Percentiles rank a stretch among this genome's conserved stretches.
phyloP scores from a whole-genome alignment of 768 basidiomycete species.

The Pholiota conissans region DNA sequence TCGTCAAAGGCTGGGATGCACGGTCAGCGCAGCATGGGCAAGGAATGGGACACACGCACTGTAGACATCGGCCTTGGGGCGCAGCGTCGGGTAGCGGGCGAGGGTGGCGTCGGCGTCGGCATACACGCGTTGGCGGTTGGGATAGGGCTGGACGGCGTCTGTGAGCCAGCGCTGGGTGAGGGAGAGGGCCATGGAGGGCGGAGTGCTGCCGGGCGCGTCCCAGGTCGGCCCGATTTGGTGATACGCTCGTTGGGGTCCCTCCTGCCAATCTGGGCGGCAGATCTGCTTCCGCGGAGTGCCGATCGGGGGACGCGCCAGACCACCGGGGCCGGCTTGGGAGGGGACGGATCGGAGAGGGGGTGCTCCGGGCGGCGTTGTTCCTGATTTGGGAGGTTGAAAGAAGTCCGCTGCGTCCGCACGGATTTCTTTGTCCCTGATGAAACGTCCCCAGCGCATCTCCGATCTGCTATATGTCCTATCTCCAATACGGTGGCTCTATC shows the following conservation, averaged over 20 bases:
- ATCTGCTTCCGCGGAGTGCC: slow-evolving; percentile 6
- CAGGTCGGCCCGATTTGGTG: slow-evolving; percentile 13
- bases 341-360: background rate
- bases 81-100: slow-evolving; percentile 50
- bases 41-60: slow-evolving; percentile 39
- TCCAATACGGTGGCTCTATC: slow-evolving; percentile 48
- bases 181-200: slow-evolving; percentile 24
- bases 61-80: slow-evolving; percentile 83
- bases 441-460: slow-evolving; percentile 20
- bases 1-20: slow-evolving; percentile 79
- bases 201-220: slow-evolving; percentile 5
- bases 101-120: slow-evolving; percentile 65
- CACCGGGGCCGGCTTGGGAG: slow-evolving; percentile 4
- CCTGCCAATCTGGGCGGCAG: slow-evolving; percentile 12
- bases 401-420: slow-evolving; percentile 16
- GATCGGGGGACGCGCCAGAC: slow-evolving; percentile 14
- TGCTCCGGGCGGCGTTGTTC: slow-evolving; percentile 19
- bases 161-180: slow-evolving; percentile 66
- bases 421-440: slow-evolving; percentile 16
- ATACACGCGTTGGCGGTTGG: slow-evolving; percentile 54
- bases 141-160: slow-evolving; percentile 61
- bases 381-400: slow-evolving; percentile 33
- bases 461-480: slow-evolving; percentile 32
- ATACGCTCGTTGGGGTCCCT: slow-evolving; percentile 4
- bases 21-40: slow-evolving; percentile 7